Evolutionary conservation across 768 basidiomycete genomes (phyloP).

Genomic region (Psilocybe cubensis): DNA sequence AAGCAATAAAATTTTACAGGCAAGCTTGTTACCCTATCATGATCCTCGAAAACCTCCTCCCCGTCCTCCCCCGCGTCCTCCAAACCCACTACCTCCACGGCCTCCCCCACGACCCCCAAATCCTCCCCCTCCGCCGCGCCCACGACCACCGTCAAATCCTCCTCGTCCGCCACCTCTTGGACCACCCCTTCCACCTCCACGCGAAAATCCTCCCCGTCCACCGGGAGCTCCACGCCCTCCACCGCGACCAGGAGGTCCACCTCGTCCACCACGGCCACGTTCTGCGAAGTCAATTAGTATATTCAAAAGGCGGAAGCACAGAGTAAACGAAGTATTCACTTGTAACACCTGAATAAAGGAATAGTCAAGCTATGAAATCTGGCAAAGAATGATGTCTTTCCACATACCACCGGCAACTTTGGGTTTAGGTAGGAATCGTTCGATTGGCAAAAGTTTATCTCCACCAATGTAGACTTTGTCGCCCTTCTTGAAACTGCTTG

Average conservation of each 20-base stretch:
- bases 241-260: conserved; percentile 36
- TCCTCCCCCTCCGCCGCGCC: conserved; percentile 44
- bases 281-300: conserved; percentile 26
- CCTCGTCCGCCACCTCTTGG: conserved; percentile 28
- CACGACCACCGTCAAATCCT: conserved; percentile 43
- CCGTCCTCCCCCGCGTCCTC: conserved; percentile 31
- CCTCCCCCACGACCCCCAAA: conserved; percentile 43
- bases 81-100: conserved; percentile 38
- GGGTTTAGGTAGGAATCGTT: conserved; percentile 96
- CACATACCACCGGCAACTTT: conserved; percentile 72
- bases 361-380: conserved; percentile 4
- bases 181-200: conserved; percentile 46
- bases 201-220: conserved; percentile 49
- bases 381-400: conserved; percentile 11
- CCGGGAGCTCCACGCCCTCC: conserved; percentile 39
- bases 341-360: conserved; percentile 43
- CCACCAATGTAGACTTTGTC: conserved; percentile 97
- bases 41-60: conserved; percentile 52
- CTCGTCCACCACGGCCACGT: conserved; percentile 38
- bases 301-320: conserved; percentile 6
- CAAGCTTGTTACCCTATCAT: conserved; percentile 26
- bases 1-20: background rate
- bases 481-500: conserved; percentile 93
- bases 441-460: conserved; percentile 97
- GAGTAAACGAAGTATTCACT: conserved; percentile 39